Percentiles rank a stretch among this genome's conserved stretches.
Conservation (phyloP, 2,329 filamentous ascomycete genomes). For the Monosporascus sp. region DNA sequence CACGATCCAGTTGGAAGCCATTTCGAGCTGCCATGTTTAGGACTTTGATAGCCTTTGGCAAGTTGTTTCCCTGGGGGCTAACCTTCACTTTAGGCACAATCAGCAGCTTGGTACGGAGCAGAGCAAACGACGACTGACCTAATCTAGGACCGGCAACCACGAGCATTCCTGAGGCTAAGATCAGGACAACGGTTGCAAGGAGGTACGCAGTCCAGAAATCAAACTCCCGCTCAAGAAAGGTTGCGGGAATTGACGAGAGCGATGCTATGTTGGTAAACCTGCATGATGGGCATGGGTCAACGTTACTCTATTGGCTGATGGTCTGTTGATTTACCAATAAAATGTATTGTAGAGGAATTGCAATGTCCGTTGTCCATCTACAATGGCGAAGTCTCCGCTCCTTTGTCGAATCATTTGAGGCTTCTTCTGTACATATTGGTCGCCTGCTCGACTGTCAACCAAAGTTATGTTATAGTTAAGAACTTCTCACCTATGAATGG, state of each 20-base stretch:
- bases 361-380: not conserved
- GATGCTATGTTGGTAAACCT: not conserved
- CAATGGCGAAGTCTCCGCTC: not conserved
- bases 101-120: not conserved
- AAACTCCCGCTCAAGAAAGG: slow-evolving; percentile 52
- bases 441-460: slow-evolving; percentile 27
- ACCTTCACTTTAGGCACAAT: not conserved
- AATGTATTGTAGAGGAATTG: not conserved
- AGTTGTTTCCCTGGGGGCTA: not conserved
- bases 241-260: slow-evolving; percentile 52
- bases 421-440: not conserved
- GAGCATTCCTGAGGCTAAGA: slow-evolving; percentile 35
- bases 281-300: not conserved
- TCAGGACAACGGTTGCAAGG: slow-evolving; percentile 50
- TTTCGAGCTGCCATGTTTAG: no score
- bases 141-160: not conserved
- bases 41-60: not conserved
- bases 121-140: not conserved
- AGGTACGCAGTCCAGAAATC: slow-evolving; percentile 57
- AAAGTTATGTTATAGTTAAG: slow-evolving; percentile 55
- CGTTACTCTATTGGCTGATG: not conserved
- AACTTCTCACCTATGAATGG: slow-evolving; percentile 46
- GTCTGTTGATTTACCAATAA: not conserved
- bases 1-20: slow-evolving; percentile 32
- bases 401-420: not conserved